Evolutionary conservation across 2,329 filamentous ascomycete species (phyloP), one percentile per base, ranked within the genome.

Genomic region (Fusarium setosum): DNA sequence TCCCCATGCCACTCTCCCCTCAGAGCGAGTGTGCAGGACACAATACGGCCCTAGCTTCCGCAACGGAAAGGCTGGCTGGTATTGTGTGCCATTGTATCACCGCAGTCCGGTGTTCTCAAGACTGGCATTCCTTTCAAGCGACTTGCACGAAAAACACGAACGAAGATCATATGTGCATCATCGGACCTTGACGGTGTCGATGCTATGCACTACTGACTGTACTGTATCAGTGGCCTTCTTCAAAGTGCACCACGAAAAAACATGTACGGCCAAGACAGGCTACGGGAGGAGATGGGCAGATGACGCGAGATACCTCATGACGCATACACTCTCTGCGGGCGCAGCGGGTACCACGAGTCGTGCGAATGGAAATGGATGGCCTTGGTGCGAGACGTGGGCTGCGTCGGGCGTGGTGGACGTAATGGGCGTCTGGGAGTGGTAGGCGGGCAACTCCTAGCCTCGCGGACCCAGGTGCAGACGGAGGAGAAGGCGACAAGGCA

Each of bases 321-420:
- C 59, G 45, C 67, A 69, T 73, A 72, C 63, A 66, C 61, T 58
- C 59, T 68, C 53, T 69, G 70, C 65, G 55, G 67, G 58, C 69
- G 67, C 53, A 56, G 67, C 69, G 61, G 63, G 70, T 72, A 72
- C 67, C 67, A 56, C 59, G 56, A 70, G 63, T 66, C 59, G 65
- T 41, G 63, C 49, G 58, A 51, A 42, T 29, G 4, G 26, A 9
- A 50, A 63, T 35, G 38, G 49, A 63, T 35, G 38, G 38, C 29
- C 47, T 53, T 63, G 56, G 53, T 65, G 61, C 55, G 62, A 52
- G 29, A 31, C 37, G 56, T 38, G 29, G 32, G 48, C 49, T 56
- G 44, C 55, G 40, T 41, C n/a, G 35, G 66, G 49, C 53, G 42
- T 59, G 51, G 49, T 54, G 20, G 24, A 45, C 29, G 41, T 12